These are phyloP conservation scores for Odontarrhena argentea DNA, from an alignment of 345 rosid genomes.

Conservation along the genomic window DNA sequence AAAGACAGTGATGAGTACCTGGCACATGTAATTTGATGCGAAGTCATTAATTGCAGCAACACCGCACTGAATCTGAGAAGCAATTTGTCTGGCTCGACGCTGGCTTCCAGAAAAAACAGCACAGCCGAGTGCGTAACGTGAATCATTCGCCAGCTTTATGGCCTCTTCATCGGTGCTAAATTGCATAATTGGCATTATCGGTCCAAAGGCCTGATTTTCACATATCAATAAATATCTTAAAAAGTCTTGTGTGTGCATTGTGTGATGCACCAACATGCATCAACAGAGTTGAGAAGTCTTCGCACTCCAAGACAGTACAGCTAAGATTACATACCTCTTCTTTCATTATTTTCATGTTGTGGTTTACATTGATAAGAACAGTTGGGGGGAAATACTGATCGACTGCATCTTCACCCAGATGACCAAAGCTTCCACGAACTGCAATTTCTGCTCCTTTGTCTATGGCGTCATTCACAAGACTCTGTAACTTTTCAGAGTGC, in stretches of 20 bases:
- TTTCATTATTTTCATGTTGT: constrained; percentile 89
- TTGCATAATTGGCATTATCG: constrained; percentile 97
- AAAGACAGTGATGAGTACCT: constrained; percentile 52
- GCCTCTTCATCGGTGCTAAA: constrained; percentile 90
- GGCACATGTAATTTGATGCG: constrained; percentile 90
- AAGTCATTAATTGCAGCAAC: constrained; percentile 95
- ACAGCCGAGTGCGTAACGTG: constrained; percentile 92
- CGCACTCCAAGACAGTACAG: not conserved
- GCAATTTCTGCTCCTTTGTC: constrained; percentile 90
- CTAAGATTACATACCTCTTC: constrained; percentile 70
- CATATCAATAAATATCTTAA: not conserved
- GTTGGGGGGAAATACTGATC: constrained; percentile 98
- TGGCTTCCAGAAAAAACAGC: constrained; percentile 89
- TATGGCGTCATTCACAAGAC: constrained; percentile 80
- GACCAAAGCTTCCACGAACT: constrained; percentile 95
- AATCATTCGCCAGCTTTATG: constrained; percentile 82
- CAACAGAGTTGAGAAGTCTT: not conserved
- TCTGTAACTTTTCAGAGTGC: constrained; percentile 88
- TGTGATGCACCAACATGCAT: constrained; percentile 19
- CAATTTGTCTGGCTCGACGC: constrained; percentile 72
- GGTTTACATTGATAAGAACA: constrained; percentile 77
- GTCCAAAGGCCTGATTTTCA: constrained; percentile 84
- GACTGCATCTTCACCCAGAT: constrained; percentile 85
- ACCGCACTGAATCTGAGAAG: constrained; percentile 87
- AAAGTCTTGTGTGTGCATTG: not conserved